These are phyloP conservation scores for Calonectria pseudoreteaudii DNA, from an alignment of 2,329 filamentous ascomycete genomes.

Conservation along the genomic window DNA sequence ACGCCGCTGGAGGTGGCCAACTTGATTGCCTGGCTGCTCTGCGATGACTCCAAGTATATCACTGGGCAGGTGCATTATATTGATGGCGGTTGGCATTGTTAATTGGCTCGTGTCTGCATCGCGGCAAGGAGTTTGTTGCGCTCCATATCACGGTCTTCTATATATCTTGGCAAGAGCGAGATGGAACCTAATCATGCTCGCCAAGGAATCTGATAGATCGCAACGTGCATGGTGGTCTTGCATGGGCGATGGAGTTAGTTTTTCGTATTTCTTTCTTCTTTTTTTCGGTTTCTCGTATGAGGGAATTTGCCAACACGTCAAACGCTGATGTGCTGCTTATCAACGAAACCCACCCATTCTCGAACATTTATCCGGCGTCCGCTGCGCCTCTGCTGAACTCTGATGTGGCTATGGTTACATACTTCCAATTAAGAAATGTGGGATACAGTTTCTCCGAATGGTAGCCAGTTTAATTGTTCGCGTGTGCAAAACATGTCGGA, in stretches of 20 bases:
- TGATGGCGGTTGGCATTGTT: slow-evolving; percentile 1
- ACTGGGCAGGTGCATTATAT: background rate
- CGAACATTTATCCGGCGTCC: background rate
- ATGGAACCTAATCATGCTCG: background rate
- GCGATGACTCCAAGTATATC: background rate
- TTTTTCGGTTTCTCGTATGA: no score
- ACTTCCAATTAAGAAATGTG: background rate
- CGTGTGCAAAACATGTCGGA: background rate
- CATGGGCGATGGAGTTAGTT: background rate
- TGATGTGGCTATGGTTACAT: background rate
- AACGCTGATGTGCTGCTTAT: background rate
- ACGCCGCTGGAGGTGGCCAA: background rate
- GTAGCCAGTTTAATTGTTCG: background rate
- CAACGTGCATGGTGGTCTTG: background rate
- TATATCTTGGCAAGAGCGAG: background rate
- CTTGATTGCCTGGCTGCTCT: background rate
- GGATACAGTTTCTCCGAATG: background rate
- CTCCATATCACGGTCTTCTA: background rate
- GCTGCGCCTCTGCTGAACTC: background rate
- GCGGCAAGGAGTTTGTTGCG: background rate
- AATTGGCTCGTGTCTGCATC: background rate
- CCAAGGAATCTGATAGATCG: background rate
- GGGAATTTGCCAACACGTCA: background rate
- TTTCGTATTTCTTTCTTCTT: background rate
- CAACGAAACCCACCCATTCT: background rate